Evolutionary conservation across 495 filamentous ascomycete genomes (phyloP).

Genomic region (Mytilinidion resinicola): DNA sequence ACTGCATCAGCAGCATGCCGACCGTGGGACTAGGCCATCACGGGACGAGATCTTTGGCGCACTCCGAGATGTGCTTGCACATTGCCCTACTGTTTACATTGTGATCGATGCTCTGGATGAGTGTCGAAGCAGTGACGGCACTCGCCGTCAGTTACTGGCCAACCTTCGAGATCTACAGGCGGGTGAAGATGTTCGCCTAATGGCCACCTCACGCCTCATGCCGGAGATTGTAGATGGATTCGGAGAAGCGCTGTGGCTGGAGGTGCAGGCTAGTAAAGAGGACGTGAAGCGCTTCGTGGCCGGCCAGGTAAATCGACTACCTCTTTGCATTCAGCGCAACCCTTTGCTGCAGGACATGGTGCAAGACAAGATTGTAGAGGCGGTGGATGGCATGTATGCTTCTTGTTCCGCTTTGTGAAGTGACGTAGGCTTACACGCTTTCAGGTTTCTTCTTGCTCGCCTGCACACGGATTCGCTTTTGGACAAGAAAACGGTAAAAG

Average conservation of each 20-base stretch:
- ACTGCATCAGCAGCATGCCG: not conserved
- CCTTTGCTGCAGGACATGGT: not conserved
- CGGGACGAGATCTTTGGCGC: conserved; percentile 3
- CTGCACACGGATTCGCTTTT: conserved; percentile 45
- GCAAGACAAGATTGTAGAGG: conserved; percentile 2
- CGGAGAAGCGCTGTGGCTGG: conserved; percentile 5
- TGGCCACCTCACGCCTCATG: conserved; percentile 16
- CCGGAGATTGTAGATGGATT: conserved; percentile 12
- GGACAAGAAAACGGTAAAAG: conserved; percentile 31
- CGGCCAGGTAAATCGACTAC: conserved; percentile 6
- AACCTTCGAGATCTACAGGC: conserved; percentile 32
- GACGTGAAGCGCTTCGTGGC: conserved; percentile 15
- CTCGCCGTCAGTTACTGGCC: conserved; percentile 29
- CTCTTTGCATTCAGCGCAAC: conserved; percentile 10
- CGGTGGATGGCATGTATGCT: conserved; percentile 10
- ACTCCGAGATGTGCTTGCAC: conserved; percentile 25
- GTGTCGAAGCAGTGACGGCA: conserved; percentile 30
- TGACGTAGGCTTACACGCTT: not conserved
- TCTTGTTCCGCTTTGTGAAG: not conserved
- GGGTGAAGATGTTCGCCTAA: conserved; percentile 18
- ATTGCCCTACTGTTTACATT: conserved; percentile 35
- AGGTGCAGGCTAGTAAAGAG: conserved; percentile 12
- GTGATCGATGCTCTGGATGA: conserved; percentile 48
- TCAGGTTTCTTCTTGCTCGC: conserved; percentile 51
- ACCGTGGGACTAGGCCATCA: not conserved